Conservation (phyloP, 495 filamentous ascomycete genomes). For the Melanomma pulvis-pyrius region DNA sequence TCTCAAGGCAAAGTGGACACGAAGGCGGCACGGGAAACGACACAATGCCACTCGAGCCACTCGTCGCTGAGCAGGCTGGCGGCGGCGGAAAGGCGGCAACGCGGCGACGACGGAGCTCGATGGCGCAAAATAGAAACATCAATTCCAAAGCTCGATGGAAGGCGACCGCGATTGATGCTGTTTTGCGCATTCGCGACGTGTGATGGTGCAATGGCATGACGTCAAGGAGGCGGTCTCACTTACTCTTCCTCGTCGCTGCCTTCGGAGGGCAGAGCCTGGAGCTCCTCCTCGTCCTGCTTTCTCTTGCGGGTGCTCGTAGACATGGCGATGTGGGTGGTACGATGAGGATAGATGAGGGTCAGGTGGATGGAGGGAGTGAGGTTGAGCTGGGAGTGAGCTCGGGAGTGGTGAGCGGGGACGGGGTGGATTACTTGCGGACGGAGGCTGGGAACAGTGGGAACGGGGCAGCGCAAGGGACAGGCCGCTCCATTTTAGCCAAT, state of each 20-base stretch:
- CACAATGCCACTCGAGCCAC: not conserved
- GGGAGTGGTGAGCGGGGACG: conserved; percentile 28
- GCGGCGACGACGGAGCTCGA: conserved; percentile 16
- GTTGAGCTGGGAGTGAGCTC: conserved; percentile 23
- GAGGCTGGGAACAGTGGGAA: conserved; percentile 23
- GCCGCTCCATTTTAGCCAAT: conserved; percentile 18
- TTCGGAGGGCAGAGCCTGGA: conserved; percentile 63
- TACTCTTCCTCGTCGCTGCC: conserved; percentile 67
- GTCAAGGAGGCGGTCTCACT: conserved; percentile 46
- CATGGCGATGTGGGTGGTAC: conserved; percentile 48
- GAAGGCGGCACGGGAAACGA: conserved; percentile 1
- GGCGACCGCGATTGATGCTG: conserved; percentile 21
- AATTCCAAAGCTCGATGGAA: conserved; percentile 16
- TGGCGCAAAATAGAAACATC: conserved; percentile 7
- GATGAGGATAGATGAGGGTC: conserved; percentile 18
- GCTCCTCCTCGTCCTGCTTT: conserved; percentile 65
- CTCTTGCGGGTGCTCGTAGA: conserved; percentile 61
- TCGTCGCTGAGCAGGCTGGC: conserved; percentile 19
- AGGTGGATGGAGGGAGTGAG: conserved; percentile 16
- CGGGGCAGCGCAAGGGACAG: conserved; percentile 20
- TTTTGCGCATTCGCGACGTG: conserved; percentile 16
- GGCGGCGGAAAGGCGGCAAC: not conserved
- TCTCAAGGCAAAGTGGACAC: not conserved
- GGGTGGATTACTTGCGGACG: conserved; percentile 13
- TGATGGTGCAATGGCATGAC: conserved; percentile 36